phyloP scores from a whole-genome alignment of 2,329 filamentous ascomycete species.

The Nemania sp. region DNA sequence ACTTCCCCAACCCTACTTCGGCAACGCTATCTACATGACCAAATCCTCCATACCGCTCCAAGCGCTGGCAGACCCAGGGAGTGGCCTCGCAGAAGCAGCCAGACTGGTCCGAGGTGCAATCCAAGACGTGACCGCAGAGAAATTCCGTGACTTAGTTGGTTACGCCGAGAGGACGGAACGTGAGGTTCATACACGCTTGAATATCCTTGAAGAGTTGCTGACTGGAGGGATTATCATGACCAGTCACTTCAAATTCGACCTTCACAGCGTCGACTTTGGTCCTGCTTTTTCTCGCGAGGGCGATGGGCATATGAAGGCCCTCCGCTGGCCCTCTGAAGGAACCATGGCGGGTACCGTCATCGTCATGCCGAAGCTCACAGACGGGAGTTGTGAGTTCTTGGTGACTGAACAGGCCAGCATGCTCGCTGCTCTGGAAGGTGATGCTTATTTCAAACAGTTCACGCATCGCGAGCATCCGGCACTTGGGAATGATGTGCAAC shows the following conservation, averaged over 20 bases:
- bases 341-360: conserved; percentile 1
- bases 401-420: not conserved
- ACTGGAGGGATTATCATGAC: conserved; percentile 7
- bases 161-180: conserved; percentile 1
- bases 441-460: conserved; percentile 9
- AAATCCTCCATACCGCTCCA: not conserved
- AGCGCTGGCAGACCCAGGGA: not conserved
- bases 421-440: not conserved
- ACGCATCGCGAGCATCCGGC: not conserved
- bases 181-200: not conserved
- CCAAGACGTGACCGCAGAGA: not conserved
- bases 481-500: not conserved
- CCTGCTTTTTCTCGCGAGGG: not conserved
- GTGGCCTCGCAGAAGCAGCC: not conserved
- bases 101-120: not conserved
- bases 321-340: not conserved
- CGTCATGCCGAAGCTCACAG: not conserved
- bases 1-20: conserved; percentile 12
- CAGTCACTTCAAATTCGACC: conserved; percentile 10
- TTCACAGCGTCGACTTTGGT: conserved; percentile 3
- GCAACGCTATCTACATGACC: conserved; percentile 3
- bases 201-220: conserved; percentile 2
- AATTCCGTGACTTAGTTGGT: conserved; percentile 3
- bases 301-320: conserved; percentile 1
- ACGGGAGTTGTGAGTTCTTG: conserved; percentile 10